Conservation (phyloP, 1,284 basidiomycete species). For the Mycena sp. region DNA sequence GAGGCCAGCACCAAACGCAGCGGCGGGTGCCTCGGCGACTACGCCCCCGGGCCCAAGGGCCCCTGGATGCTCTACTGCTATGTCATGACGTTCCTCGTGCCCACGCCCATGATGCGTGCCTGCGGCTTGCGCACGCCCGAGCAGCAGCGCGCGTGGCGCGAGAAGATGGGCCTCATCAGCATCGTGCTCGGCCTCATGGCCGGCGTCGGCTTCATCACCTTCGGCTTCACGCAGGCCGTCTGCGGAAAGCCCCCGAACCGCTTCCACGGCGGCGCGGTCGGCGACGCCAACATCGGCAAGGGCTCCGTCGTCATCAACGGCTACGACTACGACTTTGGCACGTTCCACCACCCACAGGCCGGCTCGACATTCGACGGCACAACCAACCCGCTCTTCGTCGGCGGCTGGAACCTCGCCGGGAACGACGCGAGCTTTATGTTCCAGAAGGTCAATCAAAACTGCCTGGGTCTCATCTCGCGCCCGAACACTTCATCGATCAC, state of each 20-base stretch:
- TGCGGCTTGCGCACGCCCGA: slow-evolving; percentile 89
- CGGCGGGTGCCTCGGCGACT: slow-evolving; percentile 72
- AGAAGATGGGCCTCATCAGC: slow-evolving; percentile 94
- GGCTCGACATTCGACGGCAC: slow-evolving; percentile 76
- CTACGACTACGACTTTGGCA: slow-evolving; percentile 90
- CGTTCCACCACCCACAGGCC: slow-evolving; percentile 83
- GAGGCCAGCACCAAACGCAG: slow-evolving; percentile 49
- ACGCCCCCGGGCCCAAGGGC: slow-evolving; percentile 83
- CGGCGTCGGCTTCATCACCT: slow-evolving; percentile 96
- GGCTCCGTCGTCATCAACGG: slow-evolving; percentile 94
- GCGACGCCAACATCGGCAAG: slow-evolving; percentile 71
- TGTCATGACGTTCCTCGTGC: slow-evolving; percentile 86
- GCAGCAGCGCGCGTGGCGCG: slow-evolving; percentile 96
- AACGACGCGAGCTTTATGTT: slow-evolving; percentile 95
- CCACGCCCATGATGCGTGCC: slow-evolving; percentile 61
- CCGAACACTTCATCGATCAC: slow-evolving; percentile 75
- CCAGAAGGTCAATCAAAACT: slow-evolving; percentile 90
- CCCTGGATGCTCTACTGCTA: slow-evolving; percentile 98
- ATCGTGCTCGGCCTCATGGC: slow-evolving; percentile 90
- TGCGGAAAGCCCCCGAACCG: slow-evolving; percentile 88
- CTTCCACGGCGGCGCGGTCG: slow-evolving; percentile 82
- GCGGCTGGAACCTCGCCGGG: slow-evolving; percentile 81
- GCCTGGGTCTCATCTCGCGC: slow-evolving; percentile 80
- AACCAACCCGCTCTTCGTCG: slow-evolving; percentile 85
- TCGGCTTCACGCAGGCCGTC: slow-evolving; percentile 97